Evolutionary conservation across 2,329 filamentous ascomycete genomes (phyloP).

Genomic region (Pseudovirgaria hyperparasitica): DNA sequence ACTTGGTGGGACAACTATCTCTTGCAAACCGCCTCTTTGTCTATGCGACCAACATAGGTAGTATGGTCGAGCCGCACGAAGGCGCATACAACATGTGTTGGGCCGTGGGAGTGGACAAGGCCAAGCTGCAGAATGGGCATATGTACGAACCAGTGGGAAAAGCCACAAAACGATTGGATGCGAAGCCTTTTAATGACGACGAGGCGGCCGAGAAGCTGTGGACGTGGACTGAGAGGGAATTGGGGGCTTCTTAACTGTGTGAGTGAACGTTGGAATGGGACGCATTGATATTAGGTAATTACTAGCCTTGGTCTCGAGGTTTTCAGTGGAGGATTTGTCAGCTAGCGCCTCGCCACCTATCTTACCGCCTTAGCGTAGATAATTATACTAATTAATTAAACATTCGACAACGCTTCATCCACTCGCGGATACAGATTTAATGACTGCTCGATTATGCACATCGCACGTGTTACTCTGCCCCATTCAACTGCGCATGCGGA

Average conservation of each 20-base stretch:
- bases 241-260: constrained; percentile 3
- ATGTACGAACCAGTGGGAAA: constrained; percentile 22
- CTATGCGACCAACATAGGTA: constrained; percentile 4
- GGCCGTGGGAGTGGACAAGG: constrained; percentile 6
- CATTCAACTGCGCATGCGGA: too few species aligned
- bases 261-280: background rate
- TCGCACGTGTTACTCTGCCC: too few species aligned
- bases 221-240: constrained; percentile 12
- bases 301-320: too few species aligned
- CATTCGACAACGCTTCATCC: too few species aligned
- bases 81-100: constrained; percentile 2
- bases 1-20: constrained; percentile 16
- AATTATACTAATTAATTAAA: too few species aligned
- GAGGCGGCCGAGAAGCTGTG: constrained; percentile 9
- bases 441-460: too few species aligned
- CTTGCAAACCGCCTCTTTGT: constrained; percentile 8
- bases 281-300: too few species aligned
- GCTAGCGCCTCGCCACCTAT: too few species aligned
- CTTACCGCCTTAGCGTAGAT: too few species aligned
- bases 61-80: background rate
- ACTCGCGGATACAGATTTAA: too few species aligned
- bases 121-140: constrained; percentile 19
- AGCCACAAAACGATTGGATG: constrained; percentile 5
- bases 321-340: too few species aligned
- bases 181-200: constrained; percentile 5